Base-by-base conservation (phyloP, 2,329 filamentous ascomycete species). In the Aspergillus caelatus region DNA sequence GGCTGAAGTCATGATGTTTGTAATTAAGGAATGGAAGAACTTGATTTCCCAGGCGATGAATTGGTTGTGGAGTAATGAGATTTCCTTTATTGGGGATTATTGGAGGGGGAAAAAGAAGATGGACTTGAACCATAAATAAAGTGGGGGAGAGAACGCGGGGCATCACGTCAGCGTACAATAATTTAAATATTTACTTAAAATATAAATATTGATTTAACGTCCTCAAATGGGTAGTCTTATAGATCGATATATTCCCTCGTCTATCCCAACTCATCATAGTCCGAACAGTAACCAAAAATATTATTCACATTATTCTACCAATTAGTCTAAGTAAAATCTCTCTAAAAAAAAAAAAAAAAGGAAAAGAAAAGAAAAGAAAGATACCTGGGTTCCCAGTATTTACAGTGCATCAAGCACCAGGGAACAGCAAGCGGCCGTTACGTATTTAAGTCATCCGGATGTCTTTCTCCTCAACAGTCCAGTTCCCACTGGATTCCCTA, bases 381-480 rank as follows among this genome's bases (percentile, higher is more conserved):
- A 36, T 2, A 11, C 9, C 2, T 9, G n/a, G 7, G 19, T 26
- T 28, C 32, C 32, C 21, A 36, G 32, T 39, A 39, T 55, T 39
- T 39, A 55, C 52, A 55, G 34, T 39, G 28, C 60, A 63, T 64
- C 52, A 71, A 72, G 70, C 62, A 69, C 68, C 64, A 71, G 41
- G 63, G 55, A 61, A 69, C 36, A 58, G 46, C 53, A 46, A 34
- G 14, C 32, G 21, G 52, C 52, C 60, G 32, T 50, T 43, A 63
- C 61, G 56, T 26, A 48, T 61, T 72, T 63, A 78, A 58, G 72
- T 74, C 74, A 79, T 72, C 57, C 77, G 77, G 58, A 79, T 77
- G 45, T 79, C 77, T 63, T 79, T 79, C 68, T 78, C 77, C 34
- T 68, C 71, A 12, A 66, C 62, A 12, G 65, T 67, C 74, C 71